Conservation (phyloP, 139 green algal genomes). For the Tetraselmis striata region DNA sequence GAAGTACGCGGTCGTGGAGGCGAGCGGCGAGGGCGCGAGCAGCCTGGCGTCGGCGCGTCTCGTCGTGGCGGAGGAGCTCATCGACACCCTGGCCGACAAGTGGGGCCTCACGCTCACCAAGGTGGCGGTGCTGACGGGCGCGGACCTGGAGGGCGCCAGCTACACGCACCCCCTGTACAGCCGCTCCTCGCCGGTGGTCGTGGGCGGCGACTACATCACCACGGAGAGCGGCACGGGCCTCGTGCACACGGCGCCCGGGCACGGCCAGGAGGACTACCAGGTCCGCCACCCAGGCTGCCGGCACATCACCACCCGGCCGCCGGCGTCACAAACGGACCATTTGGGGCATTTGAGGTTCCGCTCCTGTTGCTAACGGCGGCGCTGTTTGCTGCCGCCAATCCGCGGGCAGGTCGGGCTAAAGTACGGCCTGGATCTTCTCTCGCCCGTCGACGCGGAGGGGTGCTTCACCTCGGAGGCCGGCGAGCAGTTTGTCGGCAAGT, state of each 20-base stretch:
- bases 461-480: constrained; percentile 89
- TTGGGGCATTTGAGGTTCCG: too few species aligned
- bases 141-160: constrained; percentile 62
- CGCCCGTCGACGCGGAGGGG: constrained; percentile 91
- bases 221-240: constrained; percentile 93
- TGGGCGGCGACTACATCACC: constrained; percentile 98
- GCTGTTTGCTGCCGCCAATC: too few species aligned
- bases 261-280: constrained; percentile 94
- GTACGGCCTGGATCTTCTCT: constrained; percentile 81
- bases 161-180: constrained; percentile 92
- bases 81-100: constrained; percentile 60
- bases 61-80: constrained; percentile 74
- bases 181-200: constrained; percentile 67
- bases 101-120: constrained; percentile 42
- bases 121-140: constrained; percentile 46
- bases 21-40: constrained; percentile 31
- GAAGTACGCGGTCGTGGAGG: constrained; percentile 79
- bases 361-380: too few species aligned
- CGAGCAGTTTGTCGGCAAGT: constrained; percentile 57
- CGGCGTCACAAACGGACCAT: too few species aligned
- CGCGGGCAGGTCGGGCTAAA: constrained; percentile 65
- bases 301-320: too few species aligned
- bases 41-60: constrained; percentile 36
- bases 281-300: too few species aligned
- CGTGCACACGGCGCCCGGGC: constrained; percentile 94